Evolutionary conservation across 2,329 filamentous ascomycete genomes (phyloP).

Genomic region (Chaetomium globosum): DNA sequence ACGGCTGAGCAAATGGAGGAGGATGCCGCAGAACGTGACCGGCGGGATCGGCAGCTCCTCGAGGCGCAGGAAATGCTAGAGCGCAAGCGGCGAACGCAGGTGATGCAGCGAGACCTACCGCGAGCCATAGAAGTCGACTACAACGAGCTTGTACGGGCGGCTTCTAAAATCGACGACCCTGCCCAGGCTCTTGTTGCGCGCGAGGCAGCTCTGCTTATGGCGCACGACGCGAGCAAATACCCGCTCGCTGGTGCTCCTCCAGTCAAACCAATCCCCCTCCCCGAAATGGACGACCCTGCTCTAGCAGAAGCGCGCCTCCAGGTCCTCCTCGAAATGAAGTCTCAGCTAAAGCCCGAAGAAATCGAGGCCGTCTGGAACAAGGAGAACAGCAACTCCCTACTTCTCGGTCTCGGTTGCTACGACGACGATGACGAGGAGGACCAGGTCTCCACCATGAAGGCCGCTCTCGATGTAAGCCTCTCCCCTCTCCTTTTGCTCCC

Average conservation of each 20-base stretch:
- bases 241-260: conserved; percentile 67
- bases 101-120: conserved; percentile 83
- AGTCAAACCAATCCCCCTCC: conserved; percentile 61
- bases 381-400: conserved; percentile 57
- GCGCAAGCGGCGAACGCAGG: conserved; percentile 81
- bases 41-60: conserved; percentile 71
- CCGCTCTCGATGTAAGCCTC: conserved; percentile 71
- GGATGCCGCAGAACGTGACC: conserved; percentile 73
- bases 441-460: conserved; percentile 62
- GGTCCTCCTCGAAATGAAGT: conserved; percentile 70
- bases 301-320: conserved; percentile 76
- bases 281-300: conserved; percentile 68
- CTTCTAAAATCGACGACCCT: conserved; percentile 62
- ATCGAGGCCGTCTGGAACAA: conserved; percentile 59
- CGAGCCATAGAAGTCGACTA: conserved; percentile 75
- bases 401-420: conserved; percentile 82
- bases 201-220: conserved; percentile 79
- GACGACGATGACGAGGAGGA: conserved; percentile 74
- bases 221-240: conserved; percentile 76
- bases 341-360: conserved; percentile 51
- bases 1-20: conserved; percentile 58
- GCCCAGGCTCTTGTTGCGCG: conserved; percentile 70
- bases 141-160: conserved; percentile 65
- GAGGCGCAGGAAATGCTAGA: conserved; percentile 72
- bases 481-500: conserved; percentile 25